These are phyloP conservation scores for Nigrospora sphaerica DNA, from an alignment of 2,329 filamentous ascomycete genomes.

Conservation along the genomic window DNA sequence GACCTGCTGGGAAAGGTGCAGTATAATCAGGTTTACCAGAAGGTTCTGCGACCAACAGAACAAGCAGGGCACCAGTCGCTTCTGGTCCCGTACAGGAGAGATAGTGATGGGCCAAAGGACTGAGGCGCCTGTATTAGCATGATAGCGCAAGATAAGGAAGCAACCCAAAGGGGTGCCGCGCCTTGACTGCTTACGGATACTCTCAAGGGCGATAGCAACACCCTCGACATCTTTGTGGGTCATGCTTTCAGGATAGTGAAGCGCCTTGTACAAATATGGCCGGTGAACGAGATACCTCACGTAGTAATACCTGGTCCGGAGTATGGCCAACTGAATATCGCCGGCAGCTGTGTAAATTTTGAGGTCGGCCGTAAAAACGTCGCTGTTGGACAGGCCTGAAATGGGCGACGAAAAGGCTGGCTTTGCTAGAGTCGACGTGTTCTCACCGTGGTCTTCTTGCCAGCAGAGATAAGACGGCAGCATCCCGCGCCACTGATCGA, in stretches of 20 bases:
- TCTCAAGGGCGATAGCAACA: slow-evolving; percentile 47
- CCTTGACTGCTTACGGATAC: slow-evolving; percentile 25
- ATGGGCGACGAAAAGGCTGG: slow-evolving; percentile 13
- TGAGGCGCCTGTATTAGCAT: not conserved
- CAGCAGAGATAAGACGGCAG: slow-evolving; percentile 49
- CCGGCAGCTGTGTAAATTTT: slow-evolving; percentile 42
- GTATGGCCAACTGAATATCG: slow-evolving; percentile 48
- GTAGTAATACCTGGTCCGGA: slow-evolving; percentile 53
- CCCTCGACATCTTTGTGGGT: slow-evolving; percentile 45
- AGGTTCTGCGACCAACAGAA: slow-evolving; percentile 59
- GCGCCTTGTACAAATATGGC: slow-evolving; percentile 52
- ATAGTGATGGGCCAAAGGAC: slow-evolving; percentile 54
- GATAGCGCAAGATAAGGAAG: not conserved
- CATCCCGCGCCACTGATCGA: slow-evolving; percentile 51
- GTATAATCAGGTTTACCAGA: slow-evolving; percentile 48
- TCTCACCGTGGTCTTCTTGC: slow-evolving; percentile 35
- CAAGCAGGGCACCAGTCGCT: slow-evolving; percentile 49
- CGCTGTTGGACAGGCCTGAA: slow-evolving; percentile 15
- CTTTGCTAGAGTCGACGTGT: slow-evolving; percentile 1
- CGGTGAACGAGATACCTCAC: slow-evolving; percentile 50
- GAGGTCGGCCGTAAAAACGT: slow-evolving; percentile 40
- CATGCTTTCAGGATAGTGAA: slow-evolving; percentile 48
- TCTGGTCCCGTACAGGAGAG: slow-evolving; percentile 48
- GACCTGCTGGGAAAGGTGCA: slow-evolving; percentile 46
- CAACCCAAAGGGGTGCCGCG: too few relatives aligned